Conservation (phyloP, 2,329 filamentous ascomycete genomes). For the Lachnellula arida region DNA sequence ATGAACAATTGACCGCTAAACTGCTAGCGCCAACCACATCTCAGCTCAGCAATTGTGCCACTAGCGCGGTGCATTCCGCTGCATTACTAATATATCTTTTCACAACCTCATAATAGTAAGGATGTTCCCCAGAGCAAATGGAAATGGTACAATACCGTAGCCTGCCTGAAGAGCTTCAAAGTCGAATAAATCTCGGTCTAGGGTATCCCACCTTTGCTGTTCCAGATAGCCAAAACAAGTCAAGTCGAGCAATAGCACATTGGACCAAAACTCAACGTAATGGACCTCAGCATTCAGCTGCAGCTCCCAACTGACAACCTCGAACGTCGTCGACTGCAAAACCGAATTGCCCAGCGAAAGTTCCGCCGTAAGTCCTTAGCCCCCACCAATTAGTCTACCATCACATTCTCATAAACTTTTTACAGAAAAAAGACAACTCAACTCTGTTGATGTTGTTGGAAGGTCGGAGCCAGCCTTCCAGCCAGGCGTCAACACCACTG, state of each 20-base stretch:
- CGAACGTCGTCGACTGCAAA: neutral
- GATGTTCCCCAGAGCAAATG: too few species aligned
- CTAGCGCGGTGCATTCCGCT: neutral
- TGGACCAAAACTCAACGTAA: neutral
- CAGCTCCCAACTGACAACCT: neutral
- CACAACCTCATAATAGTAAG: too few species aligned
- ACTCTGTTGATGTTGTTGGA: neutral
- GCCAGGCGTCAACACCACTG: neutral
- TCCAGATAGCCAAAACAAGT: neutral
- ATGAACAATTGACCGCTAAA: too few species aligned
- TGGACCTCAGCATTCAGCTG: neutral
- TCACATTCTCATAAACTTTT: neutral
- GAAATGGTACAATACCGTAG: too few species aligned
- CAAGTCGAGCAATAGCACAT: neutral
- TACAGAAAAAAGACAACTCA: neutral
- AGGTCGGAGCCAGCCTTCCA: neutral
- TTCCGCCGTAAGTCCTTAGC: neutral
- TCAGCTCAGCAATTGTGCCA: neutral
- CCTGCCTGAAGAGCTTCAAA: neutral
- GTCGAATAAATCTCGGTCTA: neutral
- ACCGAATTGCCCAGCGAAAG: neutral
- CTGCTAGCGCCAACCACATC: too few species aligned
- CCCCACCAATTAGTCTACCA: neutral
- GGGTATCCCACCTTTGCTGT: neutral
- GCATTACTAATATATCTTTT: neutral